Evolutionary conservation across 1,284 basidiomycete species (phyloP).

Genomic region (Bjerkandera adusta): DNA sequence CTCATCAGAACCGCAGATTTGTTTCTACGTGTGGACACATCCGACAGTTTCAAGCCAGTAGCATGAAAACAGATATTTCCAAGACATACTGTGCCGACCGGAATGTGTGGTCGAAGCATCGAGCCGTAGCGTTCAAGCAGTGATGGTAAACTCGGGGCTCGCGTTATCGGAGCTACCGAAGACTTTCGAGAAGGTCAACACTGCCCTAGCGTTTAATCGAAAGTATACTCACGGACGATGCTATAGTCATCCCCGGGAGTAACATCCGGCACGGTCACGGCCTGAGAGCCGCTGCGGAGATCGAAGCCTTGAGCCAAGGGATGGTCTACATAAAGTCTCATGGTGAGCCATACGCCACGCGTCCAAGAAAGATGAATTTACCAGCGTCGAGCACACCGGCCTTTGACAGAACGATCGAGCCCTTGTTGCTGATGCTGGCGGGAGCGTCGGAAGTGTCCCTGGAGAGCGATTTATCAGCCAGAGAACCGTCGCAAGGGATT

Average conservation of each 20-base stretch:
- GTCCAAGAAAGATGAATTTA: background rate
- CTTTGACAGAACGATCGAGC: background rate
- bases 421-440: conserved; percentile 1
- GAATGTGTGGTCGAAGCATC: no score
- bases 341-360: background rate
- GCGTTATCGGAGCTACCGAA: conserved; percentile 17
- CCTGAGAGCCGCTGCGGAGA: conserved; percentile 29
- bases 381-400: background rate
- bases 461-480: no score
- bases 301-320: conserved; percentile 37
- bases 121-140: background rate
- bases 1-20: no score
- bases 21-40: no score
- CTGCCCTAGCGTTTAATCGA: background rate
- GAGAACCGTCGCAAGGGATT: no score
- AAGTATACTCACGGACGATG: conserved; percentile 35
- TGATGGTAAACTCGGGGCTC: conserved; percentile 17
- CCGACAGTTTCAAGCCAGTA: no score
- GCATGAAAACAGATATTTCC: no score
- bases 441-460: no score
- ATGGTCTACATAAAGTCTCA: conserved; percentile 26
- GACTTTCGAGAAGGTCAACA: conserved; percentile 5
- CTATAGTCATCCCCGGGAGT: conserved; percentile 31
- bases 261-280: conserved; percentile 35
- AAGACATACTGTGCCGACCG: no score